phyloP scores from a whole-genome alignment of 805 yeast species.

The Barnettozyma sp. region DNA sequence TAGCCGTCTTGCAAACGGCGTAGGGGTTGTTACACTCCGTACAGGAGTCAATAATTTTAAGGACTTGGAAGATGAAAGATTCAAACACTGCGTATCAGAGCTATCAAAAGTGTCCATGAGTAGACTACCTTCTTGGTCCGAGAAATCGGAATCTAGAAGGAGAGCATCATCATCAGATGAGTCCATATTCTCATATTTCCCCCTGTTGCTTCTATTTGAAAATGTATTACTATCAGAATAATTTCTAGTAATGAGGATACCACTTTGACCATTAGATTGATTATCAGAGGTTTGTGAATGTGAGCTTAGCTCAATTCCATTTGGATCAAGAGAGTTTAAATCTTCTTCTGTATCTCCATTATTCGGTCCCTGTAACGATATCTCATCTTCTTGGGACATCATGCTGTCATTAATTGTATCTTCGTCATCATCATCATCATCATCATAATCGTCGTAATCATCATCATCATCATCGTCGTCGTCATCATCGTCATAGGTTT shows the following conservation, averaged over 20 bases:
- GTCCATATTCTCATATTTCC: conserved; percentile 17
- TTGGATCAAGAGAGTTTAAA: neutral
- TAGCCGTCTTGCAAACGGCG: conserved; percentile 13
- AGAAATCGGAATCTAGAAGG: conserved; percentile 27
- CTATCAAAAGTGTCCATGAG: conserved; percentile 34
- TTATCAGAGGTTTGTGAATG: neutral
- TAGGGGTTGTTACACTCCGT: conserved; percentile 1
- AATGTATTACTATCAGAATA: conserved; percentile 21
- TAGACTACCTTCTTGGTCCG: conserved; percentile 34
- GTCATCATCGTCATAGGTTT: conserved; percentile 10
- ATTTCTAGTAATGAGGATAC: conserved; percentile 21
- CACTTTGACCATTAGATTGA: conserved; percentile 12
- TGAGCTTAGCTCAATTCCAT: conserved; percentile 1
- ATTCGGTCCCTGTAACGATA: no score
- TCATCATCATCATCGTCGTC: conserved; percentile 10
- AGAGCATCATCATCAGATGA: conserved; percentile 27
- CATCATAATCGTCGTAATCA: conserved; percentile 11
- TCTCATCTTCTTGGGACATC: conserved; percentile 7
- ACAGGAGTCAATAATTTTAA: conserved; percentile 5
- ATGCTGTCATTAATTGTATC: conserved; percentile 7
- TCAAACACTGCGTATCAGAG: conserved; percentile 25
- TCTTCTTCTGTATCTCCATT: no score
- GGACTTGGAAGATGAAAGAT: conserved; percentile 13
- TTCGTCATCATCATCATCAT: conserved; percentile 8
- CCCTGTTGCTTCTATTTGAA: no score